A percentile compares a stretch with the other conserved stretches of the same genome.
Evolutionary conservation across 2,329 filamentous ascomycete genomes (phyloP).

Genomic region (Huntiella moniliformis): DNA sequence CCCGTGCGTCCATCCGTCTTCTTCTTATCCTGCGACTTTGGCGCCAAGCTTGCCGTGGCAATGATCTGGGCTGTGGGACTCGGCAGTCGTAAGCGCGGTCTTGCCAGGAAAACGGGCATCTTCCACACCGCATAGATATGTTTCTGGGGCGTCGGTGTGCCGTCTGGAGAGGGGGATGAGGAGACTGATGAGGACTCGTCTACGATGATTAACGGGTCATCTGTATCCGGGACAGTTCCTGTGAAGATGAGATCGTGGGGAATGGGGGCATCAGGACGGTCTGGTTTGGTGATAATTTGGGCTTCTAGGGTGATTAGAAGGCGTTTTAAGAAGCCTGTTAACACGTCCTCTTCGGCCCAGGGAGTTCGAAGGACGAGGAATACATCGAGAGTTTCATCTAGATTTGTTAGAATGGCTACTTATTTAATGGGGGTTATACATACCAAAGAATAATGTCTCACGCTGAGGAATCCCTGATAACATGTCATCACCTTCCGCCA

Average conservation of each 20-base stretch:
- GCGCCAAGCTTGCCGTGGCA: constrained; percentile 40
- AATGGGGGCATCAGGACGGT: constrained; percentile 22
- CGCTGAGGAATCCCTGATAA: constrained; percentile 42
- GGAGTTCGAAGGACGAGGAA: constrained; percentile 50
- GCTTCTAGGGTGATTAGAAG: constrained; percentile 49
- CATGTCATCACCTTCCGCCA: constrained; percentile 23
- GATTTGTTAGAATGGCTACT: neutral
- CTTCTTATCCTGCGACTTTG: constrained; percentile 14
- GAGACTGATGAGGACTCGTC: constrained; percentile 16
- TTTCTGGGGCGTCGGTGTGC: constrained; percentile 15
- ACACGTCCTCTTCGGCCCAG: constrained; percentile 33
- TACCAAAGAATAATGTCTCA: constrained; percentile 55
- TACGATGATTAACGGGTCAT: constrained; percentile 31
- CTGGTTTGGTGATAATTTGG: constrained; percentile 40
- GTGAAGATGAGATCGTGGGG: constrained; percentile 41
- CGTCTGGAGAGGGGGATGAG: neutral
- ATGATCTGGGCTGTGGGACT: constrained; percentile 47
- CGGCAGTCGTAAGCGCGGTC: constrained; percentile 46
- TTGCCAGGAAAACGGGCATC: constrained; percentile 34
- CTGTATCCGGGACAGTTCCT: constrained; percentile 29
- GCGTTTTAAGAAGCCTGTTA: constrained; percentile 41
- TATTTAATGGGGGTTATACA: constrained; percentile 15
- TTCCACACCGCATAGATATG: constrained; percentile 42
- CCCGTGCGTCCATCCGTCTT: constrained; percentile 14
- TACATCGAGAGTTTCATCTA: constrained; percentile 56